Conservation (phyloP, 2,329 filamentous ascomycete genomes). For the Macroventuria anomochaeta region DNA sequence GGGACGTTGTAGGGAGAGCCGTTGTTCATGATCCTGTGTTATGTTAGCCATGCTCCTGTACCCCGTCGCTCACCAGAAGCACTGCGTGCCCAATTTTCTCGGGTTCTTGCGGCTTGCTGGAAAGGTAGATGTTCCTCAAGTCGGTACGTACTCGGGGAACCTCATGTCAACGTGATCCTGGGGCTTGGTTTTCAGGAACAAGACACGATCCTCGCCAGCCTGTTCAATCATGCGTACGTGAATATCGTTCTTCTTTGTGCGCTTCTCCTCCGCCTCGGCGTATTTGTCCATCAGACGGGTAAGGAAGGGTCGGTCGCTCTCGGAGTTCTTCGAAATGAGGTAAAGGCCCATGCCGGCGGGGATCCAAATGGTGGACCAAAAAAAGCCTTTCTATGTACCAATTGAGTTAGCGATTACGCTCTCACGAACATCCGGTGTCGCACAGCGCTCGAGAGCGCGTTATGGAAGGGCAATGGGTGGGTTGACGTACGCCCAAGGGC, state of each 20-base stretch:
- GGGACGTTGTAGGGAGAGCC: conserved; percentile 69
- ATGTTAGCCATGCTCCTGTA: conserved; percentile 20
- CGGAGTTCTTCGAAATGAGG: conserved; percentile 50
- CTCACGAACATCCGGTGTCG: background rate
- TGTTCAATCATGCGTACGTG: conserved; percentile 68
- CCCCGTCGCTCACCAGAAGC: background rate
- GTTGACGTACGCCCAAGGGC: conserved; percentile 58
- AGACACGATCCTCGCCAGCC: conserved; percentile 66
- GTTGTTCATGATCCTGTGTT: conserved; percentile 64
- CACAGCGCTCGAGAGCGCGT: background rate
- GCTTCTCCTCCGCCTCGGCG: conserved; percentile 59
- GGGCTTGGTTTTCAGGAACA: conserved; percentile 60
- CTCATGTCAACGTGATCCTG: conserved; percentile 61
- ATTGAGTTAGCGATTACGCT: conserved; percentile 29
- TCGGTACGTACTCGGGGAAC: conserved; percentile 68
- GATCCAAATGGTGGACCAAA: conserved; percentile 57
- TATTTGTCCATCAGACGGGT: conserved; percentile 63
- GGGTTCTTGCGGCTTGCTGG: too few species aligned
- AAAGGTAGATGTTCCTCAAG: background rate
- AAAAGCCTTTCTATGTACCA: conserved; percentile 54
- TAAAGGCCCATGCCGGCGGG: conserved; percentile 56
- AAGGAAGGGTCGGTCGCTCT: conserved; percentile 52
- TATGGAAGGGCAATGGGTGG: conserved; percentile 20
- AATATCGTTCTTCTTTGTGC: conserved; percentile 63
- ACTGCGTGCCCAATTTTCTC: background rate